phyloP scores from a whole-genome alignment of 164 flowering plant genomes.

The Brasenia schreberi region DNA sequence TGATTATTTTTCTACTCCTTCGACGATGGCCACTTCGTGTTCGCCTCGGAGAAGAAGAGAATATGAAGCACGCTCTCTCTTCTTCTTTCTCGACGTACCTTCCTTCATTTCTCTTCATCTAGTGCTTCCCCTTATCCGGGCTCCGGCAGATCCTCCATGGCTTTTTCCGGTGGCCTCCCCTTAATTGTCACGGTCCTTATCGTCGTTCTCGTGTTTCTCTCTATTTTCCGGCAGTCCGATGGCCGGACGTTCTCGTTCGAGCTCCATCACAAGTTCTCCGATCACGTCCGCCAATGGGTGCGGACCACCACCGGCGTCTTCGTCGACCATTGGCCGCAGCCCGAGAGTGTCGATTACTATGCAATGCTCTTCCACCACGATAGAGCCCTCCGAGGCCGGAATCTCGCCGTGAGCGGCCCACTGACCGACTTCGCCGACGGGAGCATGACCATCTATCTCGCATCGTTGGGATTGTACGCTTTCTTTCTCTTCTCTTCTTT shows the following conservation, averaged over 20 bases:
- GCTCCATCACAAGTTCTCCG: conserved; percentile 73
- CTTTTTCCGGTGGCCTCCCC: background rate
- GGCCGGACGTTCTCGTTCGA: conserved; percentile 45
- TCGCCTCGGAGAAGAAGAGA: background rate
- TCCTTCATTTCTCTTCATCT: background rate
- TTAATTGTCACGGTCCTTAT: background rate
- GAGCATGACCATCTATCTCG: conserved; percentile 30
- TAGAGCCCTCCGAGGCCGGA: conserved; percentile 36
- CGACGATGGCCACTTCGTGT: background rate
- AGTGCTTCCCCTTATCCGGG: background rate
- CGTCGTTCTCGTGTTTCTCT: background rate
- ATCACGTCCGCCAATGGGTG: conserved; percentile 44
- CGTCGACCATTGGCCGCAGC: conserved; percentile 27
- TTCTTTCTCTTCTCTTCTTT: background rate
- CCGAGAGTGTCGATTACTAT: conserved; percentile 53
- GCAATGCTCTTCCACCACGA: conserved; percentile 39
- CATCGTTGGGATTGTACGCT: conserved; percentile 48
- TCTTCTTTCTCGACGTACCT: background rate
- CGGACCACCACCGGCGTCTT: conserved; percentile 8
- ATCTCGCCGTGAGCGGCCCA: conserved; percentile 16
- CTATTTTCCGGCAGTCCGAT: conserved; percentile 9
- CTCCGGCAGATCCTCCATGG: background rate
- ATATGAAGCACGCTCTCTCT: background rate
- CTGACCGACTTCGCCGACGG: conserved; percentile 38
- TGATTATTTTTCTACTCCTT: background rate